A percentile compares a stretch with the other conserved stretches of the same genome.
Evolutionary conservation across 345 rosid species (phyloP).

Genomic region (Populus simonii): DNA sequence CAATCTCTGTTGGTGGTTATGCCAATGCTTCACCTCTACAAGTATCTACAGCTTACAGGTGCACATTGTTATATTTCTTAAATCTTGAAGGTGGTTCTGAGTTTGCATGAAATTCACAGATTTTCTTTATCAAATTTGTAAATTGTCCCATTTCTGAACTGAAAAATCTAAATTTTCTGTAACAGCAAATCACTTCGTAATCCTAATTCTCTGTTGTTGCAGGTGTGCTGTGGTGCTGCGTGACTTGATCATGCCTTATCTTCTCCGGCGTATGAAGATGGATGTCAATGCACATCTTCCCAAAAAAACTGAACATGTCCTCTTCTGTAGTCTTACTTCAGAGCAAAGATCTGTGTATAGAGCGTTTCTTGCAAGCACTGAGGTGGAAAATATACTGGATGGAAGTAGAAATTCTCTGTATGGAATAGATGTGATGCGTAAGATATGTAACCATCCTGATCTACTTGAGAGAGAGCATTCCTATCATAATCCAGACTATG

Average conservation of each 20-base stretch:
- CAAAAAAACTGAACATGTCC: slow-evolving; percentile 90
- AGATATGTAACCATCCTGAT: slow-evolving; percentile 98
- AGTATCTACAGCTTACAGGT: slow-evolving; percentile 98
- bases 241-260: slow-evolving; percentile 96
- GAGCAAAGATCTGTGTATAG: slow-evolving; percentile 82
- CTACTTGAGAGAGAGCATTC: slow-evolving; percentile 93
- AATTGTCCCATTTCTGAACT: not conserved
- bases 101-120: not conserved
- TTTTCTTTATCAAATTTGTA: not conserved
- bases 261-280: slow-evolving; percentile 90
- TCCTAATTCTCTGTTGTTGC: slow-evolving; percentile 23
- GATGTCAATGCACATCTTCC: slow-evolving; percentile 89
- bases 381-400: slow-evolving; percentile 81
- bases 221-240: slow-evolving; percentile 98
- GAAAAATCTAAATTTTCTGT: not conserved
- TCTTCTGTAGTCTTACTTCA: slow-evolving; percentile 91
- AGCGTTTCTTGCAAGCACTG: slow-evolving; percentile 97
- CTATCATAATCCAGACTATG: slow-evolving; percentile 71
- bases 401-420: slow-evolving; percentile 79
- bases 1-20: slow-evolving; percentile 95
- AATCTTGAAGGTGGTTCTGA: slow-evolving; percentile 1
- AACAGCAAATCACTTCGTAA: not conserved
- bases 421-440: slow-evolving; percentile 99
- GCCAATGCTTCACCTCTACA: slow-evolving; percentile 97
- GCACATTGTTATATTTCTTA: slow-evolving; percentile 13